A percentile compares a stretch with the other conserved stretches of the same genome.
These are phyloP conservation scores for Chamaenerion angustifolium DNA, from an alignment of 345 rosid genomes.

Conservation along the genomic window DNA sequence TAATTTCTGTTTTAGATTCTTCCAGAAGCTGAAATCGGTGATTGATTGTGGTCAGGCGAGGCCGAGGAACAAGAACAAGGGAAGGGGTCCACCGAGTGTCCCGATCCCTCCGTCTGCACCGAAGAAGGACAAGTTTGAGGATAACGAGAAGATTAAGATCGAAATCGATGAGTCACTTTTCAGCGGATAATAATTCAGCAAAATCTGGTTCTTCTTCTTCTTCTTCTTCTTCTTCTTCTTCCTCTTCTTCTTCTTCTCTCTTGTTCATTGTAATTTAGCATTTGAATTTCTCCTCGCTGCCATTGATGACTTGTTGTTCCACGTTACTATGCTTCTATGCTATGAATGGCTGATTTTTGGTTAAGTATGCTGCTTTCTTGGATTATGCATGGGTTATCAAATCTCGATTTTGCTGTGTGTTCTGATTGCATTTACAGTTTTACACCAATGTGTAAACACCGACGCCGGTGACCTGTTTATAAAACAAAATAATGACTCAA, in stretches of 20 bases:
- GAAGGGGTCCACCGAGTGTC: conserved; percentile 72
- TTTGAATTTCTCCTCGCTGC: too few species aligned
- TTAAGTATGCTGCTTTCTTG: too few species aligned
- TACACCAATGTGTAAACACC: too few species aligned
- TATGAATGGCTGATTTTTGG: too few species aligned
- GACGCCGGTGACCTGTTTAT: too few species aligned
- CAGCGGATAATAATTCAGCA: conserved; percentile 20
- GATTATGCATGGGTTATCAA: too few species aligned
- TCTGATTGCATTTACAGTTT: too few species aligned
- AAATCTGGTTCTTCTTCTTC: not conserved
- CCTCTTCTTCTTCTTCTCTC: not conserved
- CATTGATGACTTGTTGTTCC: too few species aligned
- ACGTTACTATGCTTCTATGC: too few species aligned
- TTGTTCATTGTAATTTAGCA: too few species aligned
- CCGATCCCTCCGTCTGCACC: conserved; percentile 54
- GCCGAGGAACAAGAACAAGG: conserved; percentile 81
- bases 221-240: not conserved
- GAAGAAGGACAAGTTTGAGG: conserved; percentile 49
- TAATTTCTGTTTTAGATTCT: not conserved
- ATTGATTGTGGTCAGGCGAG: conserved; percentile 40
- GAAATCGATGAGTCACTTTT: conserved; percentile 63
- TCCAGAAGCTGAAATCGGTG: not conserved
- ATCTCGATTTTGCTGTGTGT: too few species aligned
- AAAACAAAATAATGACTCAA: too few species aligned
- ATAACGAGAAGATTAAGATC: conserved; percentile 42